phyloP scores from a whole-genome alignment of 1,284 basidiomycete species.

The Porodaedalea pini region DNA sequence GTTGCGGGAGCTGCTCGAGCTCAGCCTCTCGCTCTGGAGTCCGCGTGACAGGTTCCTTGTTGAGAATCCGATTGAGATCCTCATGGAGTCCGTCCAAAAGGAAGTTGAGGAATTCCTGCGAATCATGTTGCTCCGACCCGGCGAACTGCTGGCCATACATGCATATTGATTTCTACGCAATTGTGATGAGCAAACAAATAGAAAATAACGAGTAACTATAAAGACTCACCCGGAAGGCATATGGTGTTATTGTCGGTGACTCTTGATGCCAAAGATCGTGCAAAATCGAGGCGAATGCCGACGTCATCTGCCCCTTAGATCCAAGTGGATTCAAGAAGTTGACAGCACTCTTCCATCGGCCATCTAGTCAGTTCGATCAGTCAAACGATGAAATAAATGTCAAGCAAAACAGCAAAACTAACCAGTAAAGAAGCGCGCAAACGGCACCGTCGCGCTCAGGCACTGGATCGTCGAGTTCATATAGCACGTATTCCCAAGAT shows the following conservation, averaged over 20 bases:
- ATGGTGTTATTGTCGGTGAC: constrained; percentile 79
- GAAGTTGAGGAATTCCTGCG: constrained; percentile 64
- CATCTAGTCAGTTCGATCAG: constrained; percentile 49
- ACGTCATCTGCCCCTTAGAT: constrained; percentile 82
- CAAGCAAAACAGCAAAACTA: constrained; percentile 25
- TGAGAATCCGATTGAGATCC: constrained; percentile 86
- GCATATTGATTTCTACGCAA: constrained; percentile 74
- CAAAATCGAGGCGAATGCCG: constrained; percentile 81
- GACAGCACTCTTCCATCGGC: constrained; percentile 83
- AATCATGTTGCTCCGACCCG: constrained; percentile 94
- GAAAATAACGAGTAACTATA: not conserved
- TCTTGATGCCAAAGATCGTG: constrained; percentile 88
- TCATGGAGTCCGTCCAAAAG: constrained; percentile 95
- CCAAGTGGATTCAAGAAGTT: constrained; percentile 88
- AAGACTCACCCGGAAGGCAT: constrained; percentile 76
- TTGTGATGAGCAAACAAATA: not conserved
- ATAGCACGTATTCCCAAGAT: constrained; percentile 97
- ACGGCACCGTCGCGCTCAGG: constrained; percentile 86
- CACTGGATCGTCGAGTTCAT: constrained; percentile 99
- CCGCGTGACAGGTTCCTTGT: constrained; percentile 68
- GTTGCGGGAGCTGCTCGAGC: constrained; percentile 81
- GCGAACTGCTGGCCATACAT: constrained; percentile 84
- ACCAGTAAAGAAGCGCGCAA: constrained; percentile 89
- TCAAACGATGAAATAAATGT: not conserved
- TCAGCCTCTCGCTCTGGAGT: constrained; percentile 87